Base-by-base conservation (phyloP, 345 rosid species). In the Linum tenue region DNA sequence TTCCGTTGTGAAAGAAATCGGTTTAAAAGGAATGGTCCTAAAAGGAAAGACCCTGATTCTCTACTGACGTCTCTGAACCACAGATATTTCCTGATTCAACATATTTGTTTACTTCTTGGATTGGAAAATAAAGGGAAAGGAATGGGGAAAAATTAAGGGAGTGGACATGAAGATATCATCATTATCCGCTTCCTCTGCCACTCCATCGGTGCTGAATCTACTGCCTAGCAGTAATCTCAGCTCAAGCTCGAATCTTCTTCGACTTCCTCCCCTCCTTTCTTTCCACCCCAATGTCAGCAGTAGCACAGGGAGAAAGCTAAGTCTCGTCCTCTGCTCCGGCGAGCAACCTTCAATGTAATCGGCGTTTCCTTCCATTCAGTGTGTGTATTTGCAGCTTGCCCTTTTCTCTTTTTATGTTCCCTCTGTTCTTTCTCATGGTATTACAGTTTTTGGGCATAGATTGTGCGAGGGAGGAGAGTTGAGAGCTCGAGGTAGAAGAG, bases 401-500 rank as follows among this genome's bases (percentile, higher is more conserved):
- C 14, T 48, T 69, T 51, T 48, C 50, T 55, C 9, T 12, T 41
- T n/a, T 6, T 41, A 43, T 5, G 12, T 15, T 15, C 14, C 9
- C n/a, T 16, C 7, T 37, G 2, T 48, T 55, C 16, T 5, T 17
- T 38, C 3, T 39, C 62, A 53, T 7, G 7, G 3, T 22, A 16
- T 43, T 42, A 36, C 5, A 1, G 2, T 1, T 5, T 38, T 67
- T 69, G 38, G 39, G 53, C 15, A 40, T n/a, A 75, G 79, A 62
- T 22, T 70, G 37, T 55, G 66, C 57, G 11, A 7, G 41, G 37
- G 31, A 31, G 63, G 43, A 63, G 40, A 36, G 60, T 53, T 62
- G n/a, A 59, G 51, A 36, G 2, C 14, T 35, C 72, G 69, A n/a
- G 55, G 80, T 42, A 75, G 60, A 69, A 87, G 97, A 82, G 85